Base-by-base conservation (phyloP, 2,329 filamentous ascomycete genomes). In the Fusarium oxysporum region DNA sequence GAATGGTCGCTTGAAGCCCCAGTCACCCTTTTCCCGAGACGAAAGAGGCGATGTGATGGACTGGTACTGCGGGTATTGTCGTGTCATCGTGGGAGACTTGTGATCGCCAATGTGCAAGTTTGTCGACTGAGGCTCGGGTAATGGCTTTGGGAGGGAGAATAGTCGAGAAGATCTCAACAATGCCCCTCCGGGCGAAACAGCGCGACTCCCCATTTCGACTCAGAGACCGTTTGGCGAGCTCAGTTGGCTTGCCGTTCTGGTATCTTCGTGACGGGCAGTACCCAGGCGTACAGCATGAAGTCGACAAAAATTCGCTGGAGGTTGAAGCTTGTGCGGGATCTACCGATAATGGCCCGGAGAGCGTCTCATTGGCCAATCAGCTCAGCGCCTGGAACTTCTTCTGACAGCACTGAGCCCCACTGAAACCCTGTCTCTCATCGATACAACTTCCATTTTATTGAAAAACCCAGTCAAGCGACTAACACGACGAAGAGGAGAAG, bases 1-100 rank as follows among this genome's bases (percentile, higher is more conserved):
- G 10, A 98, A 86, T 2, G 94, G 87, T 62, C 96, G 88, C 85
- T 98, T 98, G 77, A 98, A 85, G 19, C 96, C 96, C 95, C 96
- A 98, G 79, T 98, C 96, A 40, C 96, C 96, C 78, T 90, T 90
- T 44, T 87, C 85, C 30, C 94, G 88, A 12, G 95, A 95, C 23
- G 90, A 87, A 48, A 88, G 84, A 10, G 94, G 92, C 1, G 94
- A 95, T 19, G 92, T 91, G 79, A 98, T 92, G 70, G 95, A 90
- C 80, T 96, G 93, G 80, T 93, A 89, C 58, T 91, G 94, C n/a
- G 96, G 96, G 82, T 92, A 93, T 35, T 90, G 88, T 68, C 89
- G 87, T 19, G 96, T 98, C 77, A 82, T 82, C 54, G 82, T 82
- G n/a, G 77, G 68, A 38, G 82, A 82, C 70, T 82, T 83, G 66